Base-by-base conservation (phyloP, 2,329 filamentous ascomycete species). In the Alternaria sp. region DNA sequence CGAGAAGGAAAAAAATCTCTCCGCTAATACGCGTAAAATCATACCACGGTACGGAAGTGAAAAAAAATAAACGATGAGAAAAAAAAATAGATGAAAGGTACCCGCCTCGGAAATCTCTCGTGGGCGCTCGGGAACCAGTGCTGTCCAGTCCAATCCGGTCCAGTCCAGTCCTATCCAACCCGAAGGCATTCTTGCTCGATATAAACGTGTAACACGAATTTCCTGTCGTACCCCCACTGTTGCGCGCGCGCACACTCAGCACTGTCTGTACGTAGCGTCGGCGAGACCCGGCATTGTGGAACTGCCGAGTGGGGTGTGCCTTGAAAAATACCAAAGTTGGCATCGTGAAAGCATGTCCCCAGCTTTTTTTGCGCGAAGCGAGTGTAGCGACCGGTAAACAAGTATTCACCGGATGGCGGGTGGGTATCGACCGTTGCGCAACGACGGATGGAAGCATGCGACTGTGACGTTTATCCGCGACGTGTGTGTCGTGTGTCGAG, bases 231-330 rank as follows among this genome's bases (percentile, higher is more conserved):
- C 43, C 57, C 57, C 44, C 57, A 51, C 44, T 43, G 6, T 43
- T 18, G 47, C 42, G 41, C 41, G 30, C 16, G 12, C 22, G 22
- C 32, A 4, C 20, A 9, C 8, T 32, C 30, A 32, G 8, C 11
- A 32, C 30, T 12, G 8, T 14, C 11, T 14, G 12, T n/a, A n/a
- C n/a, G n/a, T 49, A 43, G 60, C 52, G 42, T 62, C 60, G 60
- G 60, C 60, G 60, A 62, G 60, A 54, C 52, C 48, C 60, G 60
- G 57, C 57, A 46, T 39, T 26, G 39, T 22, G 60, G 57, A 49
- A 26, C 18, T 30, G 43, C 52, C 46, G 44, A 16, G 55, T 57
- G 51, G 57, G 51, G 22, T 28, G 16, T 22, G 28, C 36, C 26
- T 34, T 26, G 34, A 26, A 24, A 26, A 42, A 38, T 34, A 26